Evolutionary conservation across 192 early-diverging fungal genomes (phyloP), one percentile per base, ranked within the genome.

Genomic region (Linnemannia hyalina): DNA sequence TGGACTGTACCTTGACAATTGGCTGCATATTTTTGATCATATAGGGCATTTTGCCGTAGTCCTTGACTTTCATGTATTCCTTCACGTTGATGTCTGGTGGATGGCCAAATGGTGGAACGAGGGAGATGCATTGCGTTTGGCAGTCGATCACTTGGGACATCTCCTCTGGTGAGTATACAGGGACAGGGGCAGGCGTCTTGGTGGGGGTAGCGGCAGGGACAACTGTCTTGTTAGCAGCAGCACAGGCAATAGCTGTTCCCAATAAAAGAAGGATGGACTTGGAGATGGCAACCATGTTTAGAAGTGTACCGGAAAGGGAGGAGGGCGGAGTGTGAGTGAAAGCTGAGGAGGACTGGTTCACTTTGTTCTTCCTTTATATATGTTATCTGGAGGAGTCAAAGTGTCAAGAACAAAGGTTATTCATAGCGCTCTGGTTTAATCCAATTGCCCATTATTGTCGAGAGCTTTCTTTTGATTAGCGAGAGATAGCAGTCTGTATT

Each of bases 71-170:
- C 82, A 85, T 85, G 36, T 65, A 85, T 4, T 10, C 16, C 16
- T 10, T 52, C 0, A 76, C 82, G 22, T 75, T 49, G 42, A 72
- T 42, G 68, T 79, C 77, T 2, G 77, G 77, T 11, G 44, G 22
- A 32, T 85, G 40, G 44, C 77, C 74, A 54, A 85, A 85, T 0
- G 82, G 82, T 3, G 68, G 78, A 23, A 15, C 4, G 68, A 79
- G 65, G 52, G 0, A 3, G 35, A 85, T 68, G 82, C 82, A 85
- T n/a, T 85, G 82, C 0, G 60, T 70, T 35, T 85, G 82, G 77
- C 82, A 85, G 63, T 85, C 82, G 55, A 85, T 35, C 0, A 85
- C 82, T 6, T 72, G 52, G 23, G 82, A 54, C 82, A 85, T 85
- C 46, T 84, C 82, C 68, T 29, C 0, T 35, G 65, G 32, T 23